These are phyloP conservation scores for Talaromyces sp. DNA, from an alignment of 2,329 filamentous ascomycete genomes.

Conservation along the genomic window DNA sequence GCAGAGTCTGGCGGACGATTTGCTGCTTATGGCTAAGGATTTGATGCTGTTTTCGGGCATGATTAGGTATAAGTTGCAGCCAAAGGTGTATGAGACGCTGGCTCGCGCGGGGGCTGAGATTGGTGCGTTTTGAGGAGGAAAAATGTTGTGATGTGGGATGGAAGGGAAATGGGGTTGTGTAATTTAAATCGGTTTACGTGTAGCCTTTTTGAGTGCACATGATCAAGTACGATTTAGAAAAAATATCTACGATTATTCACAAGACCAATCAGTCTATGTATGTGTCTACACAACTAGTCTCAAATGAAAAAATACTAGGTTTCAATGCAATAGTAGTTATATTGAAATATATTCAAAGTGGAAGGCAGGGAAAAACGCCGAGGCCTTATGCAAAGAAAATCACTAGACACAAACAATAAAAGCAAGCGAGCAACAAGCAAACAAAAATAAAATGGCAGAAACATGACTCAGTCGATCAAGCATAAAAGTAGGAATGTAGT, in stretches of 20 bases:
- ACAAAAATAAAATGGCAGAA: neutral
- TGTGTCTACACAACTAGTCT: too few species aligned
- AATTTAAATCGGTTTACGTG: neutral
- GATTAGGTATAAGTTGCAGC: slow-evolving; percentile 84
- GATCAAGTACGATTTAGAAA: neutral
- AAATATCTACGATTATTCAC: neutral
- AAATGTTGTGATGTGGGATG: neutral
- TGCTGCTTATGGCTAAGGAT: slow-evolving; percentile 79
- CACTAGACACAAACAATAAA: neutral
- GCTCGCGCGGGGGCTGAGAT: slow-evolving; percentile 65
- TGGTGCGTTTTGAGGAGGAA: neutral
- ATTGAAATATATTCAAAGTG: neutral
- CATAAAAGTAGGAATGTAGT: neutral
- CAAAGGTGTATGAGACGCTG: slow-evolving; percentile 80
- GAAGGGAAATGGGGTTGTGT: neutral
- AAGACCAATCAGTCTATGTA: too few species aligned
- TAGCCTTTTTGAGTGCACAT: neutral
- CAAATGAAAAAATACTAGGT: neutral
- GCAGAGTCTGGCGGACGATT: slow-evolving; percentile 56
- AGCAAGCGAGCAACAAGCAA: neutral
- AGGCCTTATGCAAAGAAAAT: neutral
- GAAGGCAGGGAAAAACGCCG: neutral
- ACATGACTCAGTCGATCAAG: neutral
- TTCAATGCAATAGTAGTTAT: neutral
- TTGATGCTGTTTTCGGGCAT: slow-evolving; percentile 91